Evolutionary conservation across 2,329 filamentous ascomycete genomes (phyloP), one percentile per base, ranked within the genome.

Genomic region (Ascochyta rabiei): DNA sequence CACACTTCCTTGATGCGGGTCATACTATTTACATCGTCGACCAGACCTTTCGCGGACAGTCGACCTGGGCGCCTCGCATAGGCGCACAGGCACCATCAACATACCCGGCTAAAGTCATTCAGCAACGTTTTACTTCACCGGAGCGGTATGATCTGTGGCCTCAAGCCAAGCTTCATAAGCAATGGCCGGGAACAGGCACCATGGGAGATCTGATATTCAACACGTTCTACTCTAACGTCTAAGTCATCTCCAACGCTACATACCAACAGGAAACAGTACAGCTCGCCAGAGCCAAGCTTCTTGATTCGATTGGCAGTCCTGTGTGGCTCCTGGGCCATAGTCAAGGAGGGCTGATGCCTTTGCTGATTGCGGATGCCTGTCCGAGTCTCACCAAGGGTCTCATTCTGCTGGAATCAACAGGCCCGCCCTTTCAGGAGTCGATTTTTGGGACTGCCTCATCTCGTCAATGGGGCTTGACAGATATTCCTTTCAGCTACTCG

Each of bases 401-500:
- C 19, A 67, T 86, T 4, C 74, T 78, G 2, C 56, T 86, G 8
- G 84, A 86, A 62, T 83, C 83, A 0, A 66, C 73, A 4, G 83
- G 83, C 0, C 83, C 83, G 1, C 83, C 82, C 0, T 84, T 81
- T 58, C 62, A 45, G 16, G 42, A 43, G 5, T 42, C 47, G 4
- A 47, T 47, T 7, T 51, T 56, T 46, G 35, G 43, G 26, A 43
- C 21, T 5, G 35, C 33, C 18, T 16, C 37, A 30, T 16, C 53
- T 18, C 51, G 56, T 12, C 33, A 63, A 0, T 78, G 60, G 28
- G 76, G 76, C 4, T 38, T 78, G 5, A 75, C 74, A 0, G 59
- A 69, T 28, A 28, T 28, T 28, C 26, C 26, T 10, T 3, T 28
- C 6, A 9, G 26, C 26, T 28, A 28, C 8, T 9, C 26, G 10